Base-by-base conservation (phyloP, 208 protist genomes). In the Acanthamoeba sp. region DNA sequence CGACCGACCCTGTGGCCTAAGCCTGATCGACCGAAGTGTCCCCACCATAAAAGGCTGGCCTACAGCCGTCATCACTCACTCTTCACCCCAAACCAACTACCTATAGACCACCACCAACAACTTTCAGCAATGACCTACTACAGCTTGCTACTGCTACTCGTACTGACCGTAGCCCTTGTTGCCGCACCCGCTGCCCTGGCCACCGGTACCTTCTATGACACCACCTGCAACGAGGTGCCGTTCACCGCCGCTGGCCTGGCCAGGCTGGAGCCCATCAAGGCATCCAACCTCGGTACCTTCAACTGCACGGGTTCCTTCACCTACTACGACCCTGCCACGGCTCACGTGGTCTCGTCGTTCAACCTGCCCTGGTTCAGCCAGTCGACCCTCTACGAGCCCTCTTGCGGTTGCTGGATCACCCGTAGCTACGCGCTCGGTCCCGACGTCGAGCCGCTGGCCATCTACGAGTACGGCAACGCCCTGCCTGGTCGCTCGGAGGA, bases 261-360 rank as follows among this genome's bases (percentile, higher is more conserved):
- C 66, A 22, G 66, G 32, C 34, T 76, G n/a, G 66, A 76, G 20
- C 66, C 66, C 66, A 76, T 76, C 66, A 76, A 76, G 66, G 66
- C 32, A 1, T 18, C 66, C 66, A 76, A 76, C 66, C 34, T 76
- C 16, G 66, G 66, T 20, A 5, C 7, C 1, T 76, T 76, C 66
- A 76, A 76, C 66, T 76, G 66, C 34, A 38, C 66, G 10, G 66
- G 66, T 12, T 22, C 66, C 18, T 27, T 76, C 32, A 76, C 29
- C 66, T 20, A 45, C 66, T 76, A 20, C 32, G 34, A 76, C 66
- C 34, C 66, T 1, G 9, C n/a, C 5, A 66, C 57, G 1, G 66
- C 32, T 32, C 66, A 40, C 66, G n/a, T 76, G 7, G 3, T 20
- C 29, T 40, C 66, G 29, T 27, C n/a, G 4, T 9, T 40, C 32